Base-by-base conservation (phyloP, 1,284 basidiomycete genomes). In the Irpex sp. region DNA sequence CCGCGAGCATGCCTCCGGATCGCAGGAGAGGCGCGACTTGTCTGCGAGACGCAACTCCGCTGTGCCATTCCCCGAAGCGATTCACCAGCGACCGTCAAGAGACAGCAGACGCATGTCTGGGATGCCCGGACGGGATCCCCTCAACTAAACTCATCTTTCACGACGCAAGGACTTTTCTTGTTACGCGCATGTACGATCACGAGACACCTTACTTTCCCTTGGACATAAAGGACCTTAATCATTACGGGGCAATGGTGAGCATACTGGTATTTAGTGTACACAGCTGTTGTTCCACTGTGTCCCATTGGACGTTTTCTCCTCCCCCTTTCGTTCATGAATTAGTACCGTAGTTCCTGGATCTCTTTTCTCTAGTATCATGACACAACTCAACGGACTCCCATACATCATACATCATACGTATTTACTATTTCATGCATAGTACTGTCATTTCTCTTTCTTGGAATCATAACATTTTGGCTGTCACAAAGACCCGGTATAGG, bases 1-100 rank as follows among this genome's bases (percentile, higher is more conserved):
- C 6, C 53, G 53, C 9, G 53, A 55, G 11, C 53, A 26, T 21
- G 11, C 49, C 49, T 51, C 69, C 58, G 65, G 21, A 70, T 68
- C 62, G 68, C 70, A 65, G 36, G 69, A 72, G 59, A 73, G 69
- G 69, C 79, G 74, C 50, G 77, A 79, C 58, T 54, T 67, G 35
- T 57, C 64, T 61, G 58, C 65, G 59, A 66, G 67, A 43, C 63
- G 69, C 21, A 63, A 67, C 63, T 75, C 72, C n/a, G 72, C 61
- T 15, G 76, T 78, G 15, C 76, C 77, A 17, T 78, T 78, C 70
- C 77, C 77, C 53, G 74, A 72, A 54, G 60, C 69, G 57, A 56
- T 61, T n/a, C 63, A 65, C 19, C 66, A 57, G 21, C 68, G 67
- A 26, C 66, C 68, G 37, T 66, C 70, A 51, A 59, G 69, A 47